Conservation (phyloP, 2,329 filamentous ascomycete species). For the Xylariaceae sp. region DNA sequence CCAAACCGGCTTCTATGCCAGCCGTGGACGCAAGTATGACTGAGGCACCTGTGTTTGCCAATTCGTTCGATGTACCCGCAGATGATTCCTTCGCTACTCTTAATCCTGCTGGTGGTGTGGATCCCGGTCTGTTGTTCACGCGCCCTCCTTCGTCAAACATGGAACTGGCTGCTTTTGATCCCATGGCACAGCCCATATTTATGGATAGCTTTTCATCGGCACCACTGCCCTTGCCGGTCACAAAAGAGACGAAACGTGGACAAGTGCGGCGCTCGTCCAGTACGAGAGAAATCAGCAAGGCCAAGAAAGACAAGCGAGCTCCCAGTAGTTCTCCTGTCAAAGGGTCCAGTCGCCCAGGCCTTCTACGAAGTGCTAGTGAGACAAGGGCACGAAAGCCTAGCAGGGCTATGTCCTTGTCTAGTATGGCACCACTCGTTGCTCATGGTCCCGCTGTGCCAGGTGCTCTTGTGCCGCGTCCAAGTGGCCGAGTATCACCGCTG, state of each 20-base stretch:
- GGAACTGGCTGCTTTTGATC: conserved; percentile 36
- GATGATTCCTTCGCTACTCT: conserved; percentile 50
- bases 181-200: conserved; percentile 27
- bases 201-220: conserved; percentile 28
- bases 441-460: conserved; percentile 32
- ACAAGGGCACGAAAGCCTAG: conserved; percentile 43
- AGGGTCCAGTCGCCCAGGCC: conserved; percentile 40
- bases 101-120: conserved; percentile 42
- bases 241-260: conserved; percentile 31
- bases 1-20: conserved; percentile 41
- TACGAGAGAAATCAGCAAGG: conserved; percentile 39
- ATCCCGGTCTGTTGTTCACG: conserved; percentile 56
- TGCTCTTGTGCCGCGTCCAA: conserved; percentile 35
- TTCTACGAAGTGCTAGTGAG: conserved; percentile 53
- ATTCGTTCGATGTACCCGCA: conserved; percentile 40
- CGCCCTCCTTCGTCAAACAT: conserved; percentile 45
- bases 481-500: conserved; percentile 48
- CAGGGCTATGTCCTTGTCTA: conserved; percentile 38
- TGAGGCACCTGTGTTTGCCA: conserved; percentile 36
- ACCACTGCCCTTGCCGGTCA: conserved; percentile 23
- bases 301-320: conserved; percentile 39
- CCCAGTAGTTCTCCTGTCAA: conserved; percentile 49
- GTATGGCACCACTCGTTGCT: conserved; percentile 43
- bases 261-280: conserved; percentile 44
- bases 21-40: conserved; percentile 36